A percentile compares a stretch with the other conserved stretches of the same genome.
Evolutionary conservation across 2,329 filamentous ascomycete species (phyloP).

Genomic region (Alternaria atra): DNA sequence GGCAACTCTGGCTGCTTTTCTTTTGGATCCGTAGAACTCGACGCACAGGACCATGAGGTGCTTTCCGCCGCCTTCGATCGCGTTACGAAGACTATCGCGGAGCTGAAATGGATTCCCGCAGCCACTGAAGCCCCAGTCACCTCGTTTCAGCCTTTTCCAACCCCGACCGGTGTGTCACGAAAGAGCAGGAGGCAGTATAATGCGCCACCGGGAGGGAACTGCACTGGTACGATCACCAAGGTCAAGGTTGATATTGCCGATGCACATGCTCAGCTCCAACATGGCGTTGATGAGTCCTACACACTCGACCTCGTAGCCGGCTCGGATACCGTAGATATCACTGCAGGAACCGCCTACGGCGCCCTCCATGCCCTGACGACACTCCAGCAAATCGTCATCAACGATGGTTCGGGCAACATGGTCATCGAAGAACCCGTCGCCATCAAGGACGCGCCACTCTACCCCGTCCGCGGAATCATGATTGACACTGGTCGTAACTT

Average conservation of each 20-base stretch:
- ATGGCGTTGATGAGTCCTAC: conserved; percentile 67
- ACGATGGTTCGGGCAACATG: conserved; percentile 55
- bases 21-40: conserved; percentile 53
- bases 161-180: conserved; percentile 38
- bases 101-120: conserved; percentile 63
- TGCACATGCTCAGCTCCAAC: conserved; percentile 59
- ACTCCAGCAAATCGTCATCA: conserved; percentile 65
- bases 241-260: conserved; percentile 60
- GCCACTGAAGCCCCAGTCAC: conserved; percentile 63
- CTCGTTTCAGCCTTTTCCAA: conserved; percentile 62
- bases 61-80: conserved; percentile 61
- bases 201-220: conserved; percentile 26
- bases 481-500: conserved; percentile 65
- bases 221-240: conserved; percentile 48
- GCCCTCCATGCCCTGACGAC: conserved; percentile 66
- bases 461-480: conserved; percentile 65
- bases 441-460: conserved; percentile 61
- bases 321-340: conserved; percentile 57
- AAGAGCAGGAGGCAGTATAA: conserved; percentile 34
- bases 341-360: conserved; percentile 62
- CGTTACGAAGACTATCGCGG: conserved; percentile 58
- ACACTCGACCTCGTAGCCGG: conserved; percentile 55
- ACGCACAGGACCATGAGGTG: conserved; percentile 46
- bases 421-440: conserved; percentile 63
- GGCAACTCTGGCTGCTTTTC: conserved; percentile 60